Conservation (phyloP, 1,139 yeast species). For the Diutina neorugosa region DNA sequence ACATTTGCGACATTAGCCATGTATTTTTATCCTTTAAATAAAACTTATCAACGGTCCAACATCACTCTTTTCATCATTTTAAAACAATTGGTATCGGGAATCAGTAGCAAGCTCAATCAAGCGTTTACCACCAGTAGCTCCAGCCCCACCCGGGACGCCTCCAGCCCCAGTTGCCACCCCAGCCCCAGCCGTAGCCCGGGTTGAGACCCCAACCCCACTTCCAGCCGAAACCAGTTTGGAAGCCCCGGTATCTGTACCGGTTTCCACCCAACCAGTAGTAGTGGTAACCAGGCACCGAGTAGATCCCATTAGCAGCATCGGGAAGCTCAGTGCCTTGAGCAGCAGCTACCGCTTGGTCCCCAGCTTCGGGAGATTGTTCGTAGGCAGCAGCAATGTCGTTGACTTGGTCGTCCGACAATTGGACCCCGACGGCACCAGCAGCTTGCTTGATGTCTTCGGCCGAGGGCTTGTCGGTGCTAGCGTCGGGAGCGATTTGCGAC, state of each 20-base stretch:
- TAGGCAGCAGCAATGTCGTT: constrained; percentile 1
- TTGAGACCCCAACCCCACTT: constrained; percentile 1
- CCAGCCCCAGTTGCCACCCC: background rate
- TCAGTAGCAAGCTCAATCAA: no score
- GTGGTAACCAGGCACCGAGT: background rate
- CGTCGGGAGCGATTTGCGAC: background rate
- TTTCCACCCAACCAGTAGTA: background rate
- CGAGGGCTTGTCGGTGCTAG: background rate
- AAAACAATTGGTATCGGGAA: background rate
- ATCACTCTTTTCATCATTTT: background rate
- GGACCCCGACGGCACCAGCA: background rate
- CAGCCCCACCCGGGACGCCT: background rate
- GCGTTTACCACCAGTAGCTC: background rate
- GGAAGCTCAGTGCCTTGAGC: background rate
- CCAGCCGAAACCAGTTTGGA: constrained; percentile 1
- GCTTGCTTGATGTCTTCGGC: background rate
- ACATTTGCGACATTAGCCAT: background rate
- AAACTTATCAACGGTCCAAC: background rate
- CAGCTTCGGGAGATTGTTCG: background rate
- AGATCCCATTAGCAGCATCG: background rate
- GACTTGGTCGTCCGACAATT: background rate
- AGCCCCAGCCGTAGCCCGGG: background rate
- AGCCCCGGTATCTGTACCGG: background rate
- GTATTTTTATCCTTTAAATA: background rate
- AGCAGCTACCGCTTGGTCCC: constrained; percentile 2